Conservation (phyloP, 257 asterid species). For the Solanum corneliomulleri region DNA sequence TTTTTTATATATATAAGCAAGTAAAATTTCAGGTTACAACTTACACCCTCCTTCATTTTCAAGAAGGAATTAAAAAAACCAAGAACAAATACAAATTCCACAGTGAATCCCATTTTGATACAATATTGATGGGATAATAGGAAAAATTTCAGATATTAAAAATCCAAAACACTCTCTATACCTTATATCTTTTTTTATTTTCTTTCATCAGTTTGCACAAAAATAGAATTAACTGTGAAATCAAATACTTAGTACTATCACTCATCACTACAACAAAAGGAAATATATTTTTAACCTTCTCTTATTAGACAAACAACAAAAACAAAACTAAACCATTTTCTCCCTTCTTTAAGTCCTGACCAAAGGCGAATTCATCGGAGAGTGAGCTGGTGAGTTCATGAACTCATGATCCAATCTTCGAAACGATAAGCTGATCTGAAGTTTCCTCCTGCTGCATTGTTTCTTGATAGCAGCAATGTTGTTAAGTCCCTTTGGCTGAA, state of each 20-base stretch:
- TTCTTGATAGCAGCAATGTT: slow-evolving; percentile 14
- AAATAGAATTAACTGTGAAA: neutral
- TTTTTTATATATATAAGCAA: neutral
- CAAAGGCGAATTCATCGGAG: slow-evolving; percentile 77
- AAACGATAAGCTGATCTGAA: slow-evolving; percentile 64
- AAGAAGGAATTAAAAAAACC: neutral
- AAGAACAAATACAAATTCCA: neutral
- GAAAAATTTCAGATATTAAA: neutral
- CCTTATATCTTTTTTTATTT: neutral
- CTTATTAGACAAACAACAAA: neutral
- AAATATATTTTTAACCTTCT: neutral
- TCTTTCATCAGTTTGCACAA: neutral
- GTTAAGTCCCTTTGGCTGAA: slow-evolving; percentile 13
- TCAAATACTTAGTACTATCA: neutral
- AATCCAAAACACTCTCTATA: neutral
- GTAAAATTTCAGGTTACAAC: neutral
- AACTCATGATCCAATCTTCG: slow-evolving; percentile 41
- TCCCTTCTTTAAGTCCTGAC: slow-evolving; percentile 28
- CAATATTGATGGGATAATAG: neutral
- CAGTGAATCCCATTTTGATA: neutral
- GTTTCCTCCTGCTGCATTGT: slow-evolving; percentile 38
- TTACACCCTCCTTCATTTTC: neutral
- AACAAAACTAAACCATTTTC: neutral
- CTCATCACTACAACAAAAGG: neutral
- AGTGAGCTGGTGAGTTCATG: slow-evolving; percentile 52